Evolutionary conservation across 306 rosid genomes (phyloP).

Genomic region (Cicer pinnatifidum): DNA sequence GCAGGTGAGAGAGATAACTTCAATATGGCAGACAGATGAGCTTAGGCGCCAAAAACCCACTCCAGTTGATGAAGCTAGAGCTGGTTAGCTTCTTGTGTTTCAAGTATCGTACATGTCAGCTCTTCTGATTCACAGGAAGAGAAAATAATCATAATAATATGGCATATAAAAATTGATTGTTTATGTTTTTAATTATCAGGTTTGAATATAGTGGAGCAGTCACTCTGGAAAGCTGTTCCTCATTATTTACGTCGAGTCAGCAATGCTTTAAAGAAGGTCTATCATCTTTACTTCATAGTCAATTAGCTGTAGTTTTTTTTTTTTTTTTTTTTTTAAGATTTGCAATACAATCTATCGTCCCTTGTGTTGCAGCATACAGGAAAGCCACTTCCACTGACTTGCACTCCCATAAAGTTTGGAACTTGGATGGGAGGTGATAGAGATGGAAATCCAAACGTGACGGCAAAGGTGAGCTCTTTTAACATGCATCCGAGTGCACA

Average conservation of each 20-base stretch:
- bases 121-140: slow-evolving; percentile 30
- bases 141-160: slow-evolving; percentile 28
- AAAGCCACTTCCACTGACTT: slow-evolving; percentile 85
- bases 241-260: slow-evolving; percentile 91
- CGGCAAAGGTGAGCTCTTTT: slow-evolving; percentile 71
- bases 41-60: slow-evolving; percentile 91
- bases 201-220: slow-evolving; percentile 92
- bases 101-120: slow-evolving; percentile 36
- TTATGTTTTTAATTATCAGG: slow-evolving; percentile 53
- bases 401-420: slow-evolving; percentile 93
- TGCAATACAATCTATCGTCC: slow-evolving; percentile 19
- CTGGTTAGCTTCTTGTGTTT: slow-evolving; percentile 60
- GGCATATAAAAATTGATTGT: neutral
- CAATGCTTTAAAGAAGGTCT: slow-evolving; percentile 92
- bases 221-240: slow-evolving; percentile 98
- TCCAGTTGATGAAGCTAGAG: slow-evolving; percentile 96
- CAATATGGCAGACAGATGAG: slow-evolving; percentile 99
- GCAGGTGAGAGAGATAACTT: slow-evolving; percentile 92
- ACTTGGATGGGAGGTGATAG: slow-evolving; percentile 99
- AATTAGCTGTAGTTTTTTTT: slow-evolving; percentile 43
- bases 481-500: slow-evolving; percentile 24
- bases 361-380: slow-evolving; percentile 74
- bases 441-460: slow-evolving; percentile 96
- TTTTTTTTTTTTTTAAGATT: slow-evolving; percentile 13
- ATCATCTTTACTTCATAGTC: slow-evolving; percentile 38